These are phyloP conservation scores for Rhodotorula toruloides DNA, from an alignment of 768 basidiomycete species.

Conservation along the genomic window DNA sequence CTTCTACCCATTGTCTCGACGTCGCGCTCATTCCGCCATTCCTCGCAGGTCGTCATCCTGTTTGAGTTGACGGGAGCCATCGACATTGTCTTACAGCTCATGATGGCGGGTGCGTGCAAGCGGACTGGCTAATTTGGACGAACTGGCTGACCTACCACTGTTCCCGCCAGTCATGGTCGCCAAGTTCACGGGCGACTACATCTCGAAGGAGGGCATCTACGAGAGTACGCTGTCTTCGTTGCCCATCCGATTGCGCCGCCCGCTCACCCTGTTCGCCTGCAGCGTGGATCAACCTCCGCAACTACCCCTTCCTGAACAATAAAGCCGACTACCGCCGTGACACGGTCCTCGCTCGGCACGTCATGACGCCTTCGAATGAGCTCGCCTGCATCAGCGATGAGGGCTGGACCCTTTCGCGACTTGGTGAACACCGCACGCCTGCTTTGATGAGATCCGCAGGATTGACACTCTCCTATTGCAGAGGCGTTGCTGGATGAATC, in stretches of 20 bases:
- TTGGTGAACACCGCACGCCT: too few relatives aligned
- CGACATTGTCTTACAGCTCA: conserved; percentile 62
- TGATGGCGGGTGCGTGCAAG: conserved; percentile 52
- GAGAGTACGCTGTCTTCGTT: conserved; percentile 71
- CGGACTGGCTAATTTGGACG: too few relatives aligned
- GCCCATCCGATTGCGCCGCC: too few relatives aligned
- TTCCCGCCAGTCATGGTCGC: conserved; percentile 63
- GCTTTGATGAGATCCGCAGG: too few relatives aligned
- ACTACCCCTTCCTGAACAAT: conserved; percentile 41
- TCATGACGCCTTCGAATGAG: conserved; percentile 36
- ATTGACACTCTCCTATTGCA: conserved; percentile 62
- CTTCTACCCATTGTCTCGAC: neutral
- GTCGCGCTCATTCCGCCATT: too few relatives aligned
- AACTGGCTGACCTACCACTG: conserved; percentile 17
- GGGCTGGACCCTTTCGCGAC: conserved; percentile 63
- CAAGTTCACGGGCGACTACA: conserved; percentile 81
- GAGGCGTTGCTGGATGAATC: conserved; percentile 28
- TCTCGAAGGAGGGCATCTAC: conserved; percentile 92
- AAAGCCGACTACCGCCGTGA: conserved; percentile 41
- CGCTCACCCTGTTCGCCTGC: neutral
- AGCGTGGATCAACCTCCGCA: conserved; percentile 42
- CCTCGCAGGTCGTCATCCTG: conserved; percentile 75
- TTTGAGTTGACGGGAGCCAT: conserved; percentile 82
- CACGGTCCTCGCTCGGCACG: conserved; percentile 28
- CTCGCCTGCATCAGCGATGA: conserved; percentile 76